phyloP scores from a whole-genome alignment of 1,284 basidiomycete species.

The Coriolopsis trogii region DNA sequence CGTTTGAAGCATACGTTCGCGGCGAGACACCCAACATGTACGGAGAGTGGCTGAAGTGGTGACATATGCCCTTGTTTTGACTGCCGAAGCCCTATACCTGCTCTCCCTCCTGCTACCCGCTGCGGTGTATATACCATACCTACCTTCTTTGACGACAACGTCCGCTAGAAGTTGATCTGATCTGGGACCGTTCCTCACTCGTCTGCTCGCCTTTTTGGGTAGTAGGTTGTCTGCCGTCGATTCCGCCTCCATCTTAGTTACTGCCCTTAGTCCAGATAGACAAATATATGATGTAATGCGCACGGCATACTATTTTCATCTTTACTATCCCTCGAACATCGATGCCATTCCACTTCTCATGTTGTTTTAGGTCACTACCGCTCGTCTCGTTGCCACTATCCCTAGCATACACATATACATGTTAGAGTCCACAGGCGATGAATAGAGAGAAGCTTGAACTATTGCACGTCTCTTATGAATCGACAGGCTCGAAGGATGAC shows the following conservation, averaged over 20 bases:
- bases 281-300: constrained; percentile 20
- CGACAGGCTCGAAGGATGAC: no score
- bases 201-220: background rate
- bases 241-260: constrained; percentile 10
- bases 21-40: constrained; percentile 92
- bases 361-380: no score
- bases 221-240: no score
- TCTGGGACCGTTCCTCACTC: constrained; percentile 4
- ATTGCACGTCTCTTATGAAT: no score
- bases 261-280: constrained; percentile 3
- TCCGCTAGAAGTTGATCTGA: background rate
- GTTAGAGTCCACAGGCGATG: no score
- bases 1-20: constrained; percentile 87
- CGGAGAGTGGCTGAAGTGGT: constrained; percentile 83
- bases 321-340: background rate
- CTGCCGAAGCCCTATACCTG: background rate
- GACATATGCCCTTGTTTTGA: constrained; percentile 19
- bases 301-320: no score
- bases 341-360: background rate
- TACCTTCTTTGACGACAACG: constrained; percentile 15
- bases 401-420: no score
- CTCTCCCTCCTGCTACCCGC: constrained; percentile 1
- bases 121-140: constrained; percentile 25
- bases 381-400: no score
- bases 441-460: no score